Evolutionary conservation across 2,329 filamentous ascomycete species (phyloP), one percentile per base, ranked within the genome.

Genomic region (Microcyclosporella mali): DNA sequence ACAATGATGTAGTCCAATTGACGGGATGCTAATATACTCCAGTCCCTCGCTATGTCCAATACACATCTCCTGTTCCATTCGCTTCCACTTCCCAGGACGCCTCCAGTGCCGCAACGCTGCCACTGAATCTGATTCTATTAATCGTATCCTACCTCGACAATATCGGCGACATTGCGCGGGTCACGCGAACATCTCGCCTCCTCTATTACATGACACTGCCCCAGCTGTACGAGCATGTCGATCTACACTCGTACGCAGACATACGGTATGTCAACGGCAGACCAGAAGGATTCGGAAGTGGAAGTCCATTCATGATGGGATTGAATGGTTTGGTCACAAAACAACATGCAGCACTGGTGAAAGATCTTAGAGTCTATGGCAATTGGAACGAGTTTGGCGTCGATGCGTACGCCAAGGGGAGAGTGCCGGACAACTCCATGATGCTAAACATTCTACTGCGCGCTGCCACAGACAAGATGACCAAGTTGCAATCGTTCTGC

Each of bases 121-220:
- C 78, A 10, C 61, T 82, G 55, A 78, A 80, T 52, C 62, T 81
- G 32, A 70, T 82, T 46, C 75, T 73, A 25, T 64, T 72, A 45
- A 79, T 81, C 43, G 65, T 81, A 38, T 69, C 72, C 33, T 67
- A 74, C 57, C 74, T 82, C 36, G 74, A 81, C 49, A 68, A 80
- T 64, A 66, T 70, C 33, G 72, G 63, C 46, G 78, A 81, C 56
- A 70, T 82, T 18, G 76, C 77, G 25, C 70, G 76, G 46, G 61
- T 80, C 40, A 79, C 77, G 49, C 70, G 77, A 44, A 79, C 78
- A 39, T 80, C 75, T 48, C 71, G 77, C 11, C 69, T 82, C 31
- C 70, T 81, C 53, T 78, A 81, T 52, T 82, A 82, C 64, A 81
- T 82, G 76, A 70, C 75, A 27, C 65, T 81, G 2, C 78, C 79